Evolutionary conservation across 2,329 filamentous ascomycete genomes (phyloP), one percentile per base, ranked within the genome.

Genomic region (Cladosporium sp.): DNA sequence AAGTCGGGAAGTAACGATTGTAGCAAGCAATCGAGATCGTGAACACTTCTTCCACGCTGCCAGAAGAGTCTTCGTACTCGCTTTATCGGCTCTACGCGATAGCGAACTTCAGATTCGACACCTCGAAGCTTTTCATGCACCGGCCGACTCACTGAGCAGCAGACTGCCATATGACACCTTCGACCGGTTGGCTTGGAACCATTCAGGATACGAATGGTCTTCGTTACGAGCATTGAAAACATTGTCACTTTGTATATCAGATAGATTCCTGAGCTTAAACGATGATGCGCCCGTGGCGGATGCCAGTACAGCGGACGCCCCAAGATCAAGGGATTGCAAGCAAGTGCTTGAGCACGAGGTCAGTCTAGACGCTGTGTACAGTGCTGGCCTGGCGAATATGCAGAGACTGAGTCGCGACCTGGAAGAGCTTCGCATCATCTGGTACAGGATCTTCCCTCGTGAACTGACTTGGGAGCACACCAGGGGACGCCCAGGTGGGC

Each of bases 351-450:
- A 45, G 7, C 42, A 28, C 22, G 20, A 28, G 1, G 3, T 25
- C 2, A 22, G 24, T 2, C n/a, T 13, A 2, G 42, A 45, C 15
- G 13, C 42, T n/a, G 20, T 13, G 3, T 22, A 45, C 42, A 25
- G 22, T 22, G 12, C 13, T 7, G 12, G 22, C 8, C 49, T 60
- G 10, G 35, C 49, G 6, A 45, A 35, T 3, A 36, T 60, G 13
- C 22, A 60, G 5, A 42, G 42, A 7, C 37, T 57, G 12, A 60
- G 58, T 17, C 17, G 19, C 17, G 39, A 58, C 15, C 42, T 62
- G 20, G 53, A 57, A 25, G 56, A 57, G 12, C 37, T 62, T 4
- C 55, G 60, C 12, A 8, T 62, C 7, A 44, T 55, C 19, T 58
- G 50, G 47, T 58, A 57, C 28, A 20, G 44, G 15, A 19, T 62